A percentile compares a stretch with the other conserved stretches of the same genome.
Evolutionary conservation across 768 basidiomycete genomes (phyloP).

Genomic region (Podaxis pistillaris): DNA sequence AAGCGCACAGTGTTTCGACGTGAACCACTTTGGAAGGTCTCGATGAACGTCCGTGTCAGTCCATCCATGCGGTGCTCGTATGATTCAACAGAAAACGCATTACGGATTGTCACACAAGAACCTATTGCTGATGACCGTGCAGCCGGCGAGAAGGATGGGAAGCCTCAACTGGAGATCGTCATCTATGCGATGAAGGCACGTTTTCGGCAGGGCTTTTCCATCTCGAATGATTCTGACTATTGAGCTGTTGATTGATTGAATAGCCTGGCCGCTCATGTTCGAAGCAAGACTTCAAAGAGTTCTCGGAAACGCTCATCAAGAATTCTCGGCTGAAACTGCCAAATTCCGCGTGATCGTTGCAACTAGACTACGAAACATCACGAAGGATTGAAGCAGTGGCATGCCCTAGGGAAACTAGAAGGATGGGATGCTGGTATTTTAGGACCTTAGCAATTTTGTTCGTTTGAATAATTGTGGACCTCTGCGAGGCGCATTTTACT

Average conservation of each 20-base stretch:
- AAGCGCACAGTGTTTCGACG: slow-evolving; percentile 58
- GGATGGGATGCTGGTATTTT: not conserved
- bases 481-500: slow-evolving; percentile 3
- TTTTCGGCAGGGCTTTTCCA: not conserved
- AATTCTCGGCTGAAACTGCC: slow-evolving; percentile 33
- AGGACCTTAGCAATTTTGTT: not conserved
- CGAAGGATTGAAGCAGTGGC: not conserved
- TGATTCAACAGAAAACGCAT: slow-evolving; percentile 51
- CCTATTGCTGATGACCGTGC: slow-evolving; percentile 25
- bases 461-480: not conserved
- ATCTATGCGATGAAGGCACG: slow-evolving; percentile 66
- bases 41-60: slow-evolving; percentile 61
- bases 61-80: slow-evolving; percentile 57
- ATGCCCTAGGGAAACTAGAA: not conserved
- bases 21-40: slow-evolving; percentile 67
- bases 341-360: not conserved
- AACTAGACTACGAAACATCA: not conserved
- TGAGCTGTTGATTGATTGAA: not conserved
- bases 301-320: slow-evolving; percentile 43
- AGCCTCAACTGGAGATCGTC: slow-evolving; percentile 38
- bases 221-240: not conserved
- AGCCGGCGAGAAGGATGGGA: slow-evolving; percentile 8
- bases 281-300: slow-evolving; percentile 54
- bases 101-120: slow-evolving; percentile 58
- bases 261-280: slow-evolving; percentile 48